Evolutionary conservation across 2,329 filamentous ascomycete genomes (phyloP), one percentile per base, ranked within the genome.

Genomic region (Cryphonectria radicalis): DNA sequence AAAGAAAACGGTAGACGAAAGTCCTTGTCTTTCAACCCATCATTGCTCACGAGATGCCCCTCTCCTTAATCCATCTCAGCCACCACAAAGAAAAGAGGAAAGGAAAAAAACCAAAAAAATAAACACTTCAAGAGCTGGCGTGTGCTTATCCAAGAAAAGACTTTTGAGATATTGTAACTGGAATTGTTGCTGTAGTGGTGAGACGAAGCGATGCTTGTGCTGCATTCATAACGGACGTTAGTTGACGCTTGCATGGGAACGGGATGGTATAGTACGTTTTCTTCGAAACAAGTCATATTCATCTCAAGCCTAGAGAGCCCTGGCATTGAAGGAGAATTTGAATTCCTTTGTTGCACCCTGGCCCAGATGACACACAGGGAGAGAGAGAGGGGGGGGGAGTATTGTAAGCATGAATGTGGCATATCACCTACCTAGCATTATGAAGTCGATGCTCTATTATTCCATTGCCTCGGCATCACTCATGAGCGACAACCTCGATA

Each of bases 1-100:
- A 64, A 64, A 64, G 62, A 25, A 64, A 64, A 25, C 40, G 40
- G 62, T 64, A n/a, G 35, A 28, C 62, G 46, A 64, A 64, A 46
- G 37, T 64, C 62, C 62, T 8, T 1, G 46, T 11, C 37, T n/a
- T 64, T 14, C 40, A 64, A 22, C 22, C 1, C 25, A 63, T 63
- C 60, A 42, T 28, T 37, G 42, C 40, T n/a, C 37, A 25, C 37
- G 25, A 22, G 62, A 43, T 32, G 37, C 35, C 13, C 14, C 10
- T n/a, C 37, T 37, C 19, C 19, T 10, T n/a, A 22, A 32, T 4
- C 35, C 40, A 63, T 63, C 42, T 43, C 42, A 11, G 62, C 35
- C 35, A 13, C 13, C n/a, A 63, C 37, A 40, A 63, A 42, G 22
- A 37, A 46, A 43, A 10, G 11, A 42, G 22, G 22, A 46, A 43